Evolutionary conservation across 805 yeast genomes (phyloP), one percentile per base, ranked within the genome.

Genomic region (Saccharomycopsis sp.): DNA sequence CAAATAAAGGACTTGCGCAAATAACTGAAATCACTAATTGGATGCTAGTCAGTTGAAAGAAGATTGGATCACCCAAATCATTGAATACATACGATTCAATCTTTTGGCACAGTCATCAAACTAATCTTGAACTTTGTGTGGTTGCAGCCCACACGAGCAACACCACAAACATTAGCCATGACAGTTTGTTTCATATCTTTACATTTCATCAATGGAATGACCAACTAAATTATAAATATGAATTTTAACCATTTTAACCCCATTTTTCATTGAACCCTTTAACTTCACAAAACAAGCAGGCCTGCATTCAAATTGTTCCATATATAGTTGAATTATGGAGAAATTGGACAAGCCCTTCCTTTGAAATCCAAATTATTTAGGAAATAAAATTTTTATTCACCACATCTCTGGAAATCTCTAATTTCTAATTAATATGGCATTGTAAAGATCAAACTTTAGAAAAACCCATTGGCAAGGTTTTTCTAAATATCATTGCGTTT

Each of bases 141-240:
- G 86, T 77, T 0, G 97, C 97, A 14, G n/a, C 98, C 98, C 51
- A 86, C 75, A 59, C 75, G 87, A 0, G 98, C 93, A 9, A 90
- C 98, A 56, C 98, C 98, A 59, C 93, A 90, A 29, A 90, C 98
- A 57, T 88, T 88, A 0, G 98, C 93, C 98, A 90, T 90, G 21
- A 90, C 97, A 0, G 97, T 87, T 61, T 90, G 97, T 59, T 90
- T 90, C 29, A 93, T 95, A 38, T 90, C 81, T 59, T 89, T 90
- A 56, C 98, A 75, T 17, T 81, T 74, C 45, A 90, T 75, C 48
- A 77, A 73, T 85, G 60, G 83, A 89, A 52, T 77, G 68, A 53
- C 94, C 94, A 62, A 70, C 80, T 47, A 83, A 65, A 55, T 84
- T 84, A 4, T 87, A 79, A 38, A 81, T 57, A 59, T 84, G 94